phyloP scores from a whole-genome alignment of 208 protist species.

The Wallacemonas sp. region DNA sequence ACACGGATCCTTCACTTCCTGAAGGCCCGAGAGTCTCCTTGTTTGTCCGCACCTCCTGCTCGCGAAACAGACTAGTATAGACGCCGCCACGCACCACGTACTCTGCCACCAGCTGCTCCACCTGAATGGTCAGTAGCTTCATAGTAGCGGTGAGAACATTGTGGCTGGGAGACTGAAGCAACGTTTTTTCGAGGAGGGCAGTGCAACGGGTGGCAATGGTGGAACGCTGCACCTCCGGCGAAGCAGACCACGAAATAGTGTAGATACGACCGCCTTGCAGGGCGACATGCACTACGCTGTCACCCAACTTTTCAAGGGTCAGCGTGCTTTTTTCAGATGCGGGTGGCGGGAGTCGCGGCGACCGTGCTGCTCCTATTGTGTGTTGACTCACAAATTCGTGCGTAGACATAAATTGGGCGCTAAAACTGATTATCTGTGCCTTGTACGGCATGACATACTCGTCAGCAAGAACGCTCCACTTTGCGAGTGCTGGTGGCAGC shows the following conservation, averaged over 20 bases:
- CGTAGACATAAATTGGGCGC: constrained; percentile 20
- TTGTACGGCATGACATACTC: constrained; percentile 68
- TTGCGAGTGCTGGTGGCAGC: constrained; percentile 47
- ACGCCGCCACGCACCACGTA: constrained; percentile 68
- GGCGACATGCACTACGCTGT: constrained; percentile 13
- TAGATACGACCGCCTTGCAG: constrained; percentile 9
- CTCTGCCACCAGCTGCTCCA: constrained; percentile 62
- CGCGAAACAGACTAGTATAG: constrained; percentile 45
- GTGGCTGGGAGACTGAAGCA: neutral
- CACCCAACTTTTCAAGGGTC: constrained; percentile 6
- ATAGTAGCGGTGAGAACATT: constrained; percentile 9
- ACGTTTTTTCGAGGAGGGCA: neutral
- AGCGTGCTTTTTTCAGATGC: neutral
- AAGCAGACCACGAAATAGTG: neutral
- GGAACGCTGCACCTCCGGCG: neutral
- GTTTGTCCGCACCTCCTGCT: constrained; percentile 53
- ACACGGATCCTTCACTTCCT: too few species aligned
- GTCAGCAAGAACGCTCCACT: constrained; percentile 35
- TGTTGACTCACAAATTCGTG: constrained; percentile 3
- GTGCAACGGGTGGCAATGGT: neutral
- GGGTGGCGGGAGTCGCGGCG: neutral
- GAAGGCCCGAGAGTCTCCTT: constrained; percentile 19
- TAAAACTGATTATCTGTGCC: constrained; percentile 57
- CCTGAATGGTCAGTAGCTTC: constrained; percentile 47
- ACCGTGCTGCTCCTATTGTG: neutral